Conservation (phyloP, 257 asterid genomes). For the Solanum tarapatanum region DNA sequence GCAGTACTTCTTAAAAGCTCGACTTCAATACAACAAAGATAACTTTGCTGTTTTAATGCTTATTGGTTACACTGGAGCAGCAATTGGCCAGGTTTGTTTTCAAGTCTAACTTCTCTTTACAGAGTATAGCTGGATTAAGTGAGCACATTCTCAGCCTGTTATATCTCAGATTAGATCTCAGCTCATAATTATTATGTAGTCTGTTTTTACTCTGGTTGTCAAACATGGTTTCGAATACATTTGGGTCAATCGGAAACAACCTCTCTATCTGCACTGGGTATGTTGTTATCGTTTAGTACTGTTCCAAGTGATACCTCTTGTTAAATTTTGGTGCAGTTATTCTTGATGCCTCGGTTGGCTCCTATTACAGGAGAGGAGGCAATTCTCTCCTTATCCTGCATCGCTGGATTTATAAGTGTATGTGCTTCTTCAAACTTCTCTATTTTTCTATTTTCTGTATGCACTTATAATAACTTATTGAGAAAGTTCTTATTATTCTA, state of each 20-base stretch:
- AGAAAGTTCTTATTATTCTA: background rate
- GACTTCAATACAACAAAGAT: slow-evolving; percentile 46
- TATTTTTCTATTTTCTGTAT: background rate
- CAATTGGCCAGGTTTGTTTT: slow-evolving; percentile 34
- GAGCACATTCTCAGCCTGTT: background rate
- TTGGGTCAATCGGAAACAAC: too few relatives aligned
- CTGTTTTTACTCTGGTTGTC: background rate
- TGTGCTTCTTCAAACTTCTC: background rate
- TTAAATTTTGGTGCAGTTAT: background rate
- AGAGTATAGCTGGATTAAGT: background rate
- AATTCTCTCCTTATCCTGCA: background rate
- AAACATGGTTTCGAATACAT: background rate
- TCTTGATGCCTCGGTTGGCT: slow-evolving; percentile 1
- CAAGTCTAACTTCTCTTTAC: background rate
- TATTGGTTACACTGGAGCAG: slow-evolving; percentile 37
- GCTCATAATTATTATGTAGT: background rate
- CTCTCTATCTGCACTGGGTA: too few relatives aligned
- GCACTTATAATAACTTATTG: background rate
- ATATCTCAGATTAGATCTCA: background rate
- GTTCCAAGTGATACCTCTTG: background rate
- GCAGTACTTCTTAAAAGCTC: slow-evolving; percentile 60
- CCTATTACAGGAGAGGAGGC: slow-evolving; percentile 8
- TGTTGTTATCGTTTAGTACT: background rate
- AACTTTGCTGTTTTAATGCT: slow-evolving; percentile 59
- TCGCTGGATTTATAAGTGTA: background rate